Percentiles rank a stretch among this genome's conserved stretches.
Conservation (phyloP, 306 rosid genomes). For the Sicyos edulis region DNA sequence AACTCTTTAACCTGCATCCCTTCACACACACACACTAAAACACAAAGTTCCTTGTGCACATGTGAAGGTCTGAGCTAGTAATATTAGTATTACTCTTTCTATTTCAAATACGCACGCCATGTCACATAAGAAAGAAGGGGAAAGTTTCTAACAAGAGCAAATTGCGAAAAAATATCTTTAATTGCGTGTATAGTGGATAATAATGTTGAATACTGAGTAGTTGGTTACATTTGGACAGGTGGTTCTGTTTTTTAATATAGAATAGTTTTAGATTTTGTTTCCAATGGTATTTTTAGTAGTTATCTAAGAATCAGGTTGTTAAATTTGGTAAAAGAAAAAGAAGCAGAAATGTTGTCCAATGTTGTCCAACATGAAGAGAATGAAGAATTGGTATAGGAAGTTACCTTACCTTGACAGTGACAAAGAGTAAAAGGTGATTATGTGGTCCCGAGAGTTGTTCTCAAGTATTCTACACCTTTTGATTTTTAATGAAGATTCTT, state of each 20-base stretch:
- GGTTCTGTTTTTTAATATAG: neutral
- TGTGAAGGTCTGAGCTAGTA: neutral
- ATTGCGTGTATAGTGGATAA: neutral
- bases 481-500: too few species aligned
- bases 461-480: neutral
- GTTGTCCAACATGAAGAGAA: neutral
- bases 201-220: neutral
- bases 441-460: neutral
- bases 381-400: neutral
- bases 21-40: neutral
- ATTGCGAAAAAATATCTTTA: neutral
- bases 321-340: neutral
- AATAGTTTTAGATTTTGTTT: neutral
- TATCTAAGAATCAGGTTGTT: constrained; percentile 3
- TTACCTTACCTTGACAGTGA: neutral
- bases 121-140: neutral
- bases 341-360: neutral
- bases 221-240: neutral
- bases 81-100: neutral
- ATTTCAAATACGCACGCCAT: neutral
- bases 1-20: neutral
- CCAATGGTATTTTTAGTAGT: neutral
- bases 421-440: neutral
- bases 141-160: neutral
- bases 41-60: neutral